Base-by-base conservation (phyloP, 2,329 filamentous ascomycete species). In the Pestalotiopsis sp. region DNA sequence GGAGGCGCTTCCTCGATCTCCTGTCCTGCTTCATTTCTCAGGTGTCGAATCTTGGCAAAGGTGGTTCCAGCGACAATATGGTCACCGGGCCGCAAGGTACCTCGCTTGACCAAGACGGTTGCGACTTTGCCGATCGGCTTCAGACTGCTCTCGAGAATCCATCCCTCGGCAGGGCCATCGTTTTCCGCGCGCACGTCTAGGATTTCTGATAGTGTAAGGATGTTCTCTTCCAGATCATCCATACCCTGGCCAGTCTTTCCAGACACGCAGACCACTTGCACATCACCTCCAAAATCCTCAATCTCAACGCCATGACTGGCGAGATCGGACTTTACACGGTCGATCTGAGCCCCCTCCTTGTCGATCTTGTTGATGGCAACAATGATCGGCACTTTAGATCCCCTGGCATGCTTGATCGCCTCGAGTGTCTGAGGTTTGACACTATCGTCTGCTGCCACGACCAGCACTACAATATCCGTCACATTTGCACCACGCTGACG, bases 311-410 rank as follows among this genome's bases (percentile, higher is more conserved):
- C 94, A 75, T 97, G 87, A 2, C 90, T 86, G 9, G 93, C 90
- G 27, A 99, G 89, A 78, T 98, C 96, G 68, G 91, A 86, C 82
- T 98, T 98, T 71, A 98, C 95, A 62, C 90, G 88, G 57, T 98
- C 92, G 12, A 94, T 83, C 65, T 94, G 89, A 4, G 93, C 91
- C 69, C 93, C 92, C 69, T 92, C 90, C 81, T 96, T 97, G 82
- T 99, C 96, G 65, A 97, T 89, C 82, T 99, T 99, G 84, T 96
- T 99, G 82, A 98, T 95, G 17, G 97, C 97, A 65, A 99, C 96
- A 69, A 99, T 97, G 64, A 99, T 95, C 4, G 96, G 95, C 0
- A 98, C 96, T 70, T 92, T 92, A 65, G 96, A 93, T 38, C 89
- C 86, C 68, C 91, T 92, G 7, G 96, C 95, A 78, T 99, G 96